These are phyloP conservation scores for Simmondsia chinensis DNA, from an alignment of 148 eudicot genomes.

Conservation along the genomic window DNA sequence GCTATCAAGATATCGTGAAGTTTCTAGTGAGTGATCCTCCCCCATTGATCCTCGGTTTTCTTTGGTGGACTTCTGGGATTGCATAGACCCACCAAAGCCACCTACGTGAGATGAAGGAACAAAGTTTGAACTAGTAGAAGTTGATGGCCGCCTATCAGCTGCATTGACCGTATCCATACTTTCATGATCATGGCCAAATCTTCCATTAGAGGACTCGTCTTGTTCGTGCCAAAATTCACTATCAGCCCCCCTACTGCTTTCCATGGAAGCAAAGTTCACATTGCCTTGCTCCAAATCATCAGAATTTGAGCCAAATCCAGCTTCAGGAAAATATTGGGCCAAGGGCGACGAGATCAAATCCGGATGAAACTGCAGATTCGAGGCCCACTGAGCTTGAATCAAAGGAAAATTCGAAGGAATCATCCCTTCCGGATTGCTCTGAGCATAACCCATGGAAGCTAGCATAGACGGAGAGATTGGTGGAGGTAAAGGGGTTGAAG, in stretches of 20 bases:
- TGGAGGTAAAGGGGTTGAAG: conserved; percentile 48
- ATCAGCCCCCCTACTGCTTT: conserved; percentile 32
- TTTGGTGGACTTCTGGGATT: conserved; percentile 28
- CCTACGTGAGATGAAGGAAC: conserved; percentile 30
- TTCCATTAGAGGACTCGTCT: conserved; percentile 30
- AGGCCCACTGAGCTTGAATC: conserved; percentile 45
- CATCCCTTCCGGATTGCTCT: conserved; percentile 43
- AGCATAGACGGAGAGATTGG: conserved; percentile 54
- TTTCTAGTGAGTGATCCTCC: conserved; percentile 25
- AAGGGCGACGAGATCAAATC: conserved; percentile 45
- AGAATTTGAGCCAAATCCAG: conserved; percentile 29
- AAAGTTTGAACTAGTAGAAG: conserved; percentile 20
- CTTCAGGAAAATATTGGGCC: conserved; percentile 42
- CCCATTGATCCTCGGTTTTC: conserved; percentile 29
- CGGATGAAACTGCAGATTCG: conserved; percentile 58
- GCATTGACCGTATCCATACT: conserved; percentile 23
- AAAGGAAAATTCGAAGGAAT: conserved; percentile 48
- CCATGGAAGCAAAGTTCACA: conserved; percentile 31
- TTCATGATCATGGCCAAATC: conserved; percentile 32
- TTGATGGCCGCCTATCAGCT: conserved; percentile 36
- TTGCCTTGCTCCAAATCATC: conserved; percentile 30
- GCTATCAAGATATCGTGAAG: conserved; percentile 23
- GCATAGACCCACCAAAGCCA: conserved; percentile 24
- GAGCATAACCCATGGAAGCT: conserved; percentile 60
- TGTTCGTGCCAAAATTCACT: conserved; percentile 54